A percentile compares a stretch with the other conserved stretches of the same genome.
phyloP scores from a whole-genome alignment of 108 stramenopile genomes.

The Cyclostephanos tholiformis region DNA sequence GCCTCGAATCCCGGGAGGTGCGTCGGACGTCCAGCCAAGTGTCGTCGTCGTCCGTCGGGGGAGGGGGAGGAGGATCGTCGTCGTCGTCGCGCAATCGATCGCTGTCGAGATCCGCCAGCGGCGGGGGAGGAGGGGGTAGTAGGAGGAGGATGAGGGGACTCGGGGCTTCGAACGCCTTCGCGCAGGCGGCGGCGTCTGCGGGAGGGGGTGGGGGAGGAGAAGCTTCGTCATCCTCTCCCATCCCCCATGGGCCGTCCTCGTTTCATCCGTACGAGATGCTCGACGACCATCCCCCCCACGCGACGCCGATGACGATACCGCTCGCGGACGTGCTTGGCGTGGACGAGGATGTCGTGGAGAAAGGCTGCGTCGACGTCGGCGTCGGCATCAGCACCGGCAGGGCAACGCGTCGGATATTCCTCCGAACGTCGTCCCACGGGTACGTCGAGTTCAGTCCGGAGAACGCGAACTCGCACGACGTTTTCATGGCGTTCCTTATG shows the following conservation, averaged over 20 bases:
- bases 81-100: background rate
- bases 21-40: background rate
- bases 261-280: background rate
- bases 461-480: conserved; percentile 28
- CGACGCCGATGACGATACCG: background rate
- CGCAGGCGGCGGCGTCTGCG: background rate
- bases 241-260: too few species aligned
- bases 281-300: background rate
- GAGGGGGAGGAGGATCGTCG: background rate
- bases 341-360: background rate
- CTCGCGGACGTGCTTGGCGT: background rate
- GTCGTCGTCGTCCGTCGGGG: background rate
- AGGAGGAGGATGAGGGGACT: too few species aligned
- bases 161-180: too few species aligned
- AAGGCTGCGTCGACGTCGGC: background rate
- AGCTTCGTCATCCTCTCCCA: too few species aligned
- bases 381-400: background rate
- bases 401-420: conserved; percentile 9
- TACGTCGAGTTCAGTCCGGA: conserved; percentile 28
- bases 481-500: conserved; percentile 24
- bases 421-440: background rate
- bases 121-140: too few species aligned
- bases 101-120: background rate
- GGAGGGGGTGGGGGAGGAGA: background rate
- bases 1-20: background rate